phyloP scores from a whole-genome alignment of 495 filamentous ascomycete species.

The Penicillium mononematosum region DNA sequence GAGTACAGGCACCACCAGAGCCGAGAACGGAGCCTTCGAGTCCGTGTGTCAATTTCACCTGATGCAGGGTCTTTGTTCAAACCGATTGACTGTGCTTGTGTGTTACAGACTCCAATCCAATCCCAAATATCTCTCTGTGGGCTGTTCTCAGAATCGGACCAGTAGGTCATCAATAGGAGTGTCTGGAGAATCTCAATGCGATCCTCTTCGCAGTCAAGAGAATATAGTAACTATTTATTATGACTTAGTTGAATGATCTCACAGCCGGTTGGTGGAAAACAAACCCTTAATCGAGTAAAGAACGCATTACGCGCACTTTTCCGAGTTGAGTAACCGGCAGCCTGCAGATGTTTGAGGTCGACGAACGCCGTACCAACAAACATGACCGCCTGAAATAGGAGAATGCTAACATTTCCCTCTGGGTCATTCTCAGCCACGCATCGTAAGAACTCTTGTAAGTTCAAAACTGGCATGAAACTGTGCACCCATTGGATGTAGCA shows the following conservation, averaged over 20 bases:
- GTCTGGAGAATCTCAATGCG: constrained; percentile 77
- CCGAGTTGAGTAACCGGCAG: constrained; percentile 65
- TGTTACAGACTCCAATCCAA: constrained; percentile 83
- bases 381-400: constrained; percentile 79
- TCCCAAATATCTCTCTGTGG: constrained; percentile 79
- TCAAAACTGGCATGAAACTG: constrained; percentile 80
- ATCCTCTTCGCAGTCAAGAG: constrained; percentile 79
- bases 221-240: constrained; percentile 59
- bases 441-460: constrained; percentile 67
- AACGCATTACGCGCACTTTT: constrained; percentile 74
- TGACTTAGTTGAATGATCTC: neutral
- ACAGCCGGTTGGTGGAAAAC: constrained; percentile 18
- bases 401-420: constrained; percentile 65
- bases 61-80: constrained; percentile 71
- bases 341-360: constrained; percentile 62
- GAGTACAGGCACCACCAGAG: constrained; percentile 93
- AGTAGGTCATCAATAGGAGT: constrained; percentile 80
- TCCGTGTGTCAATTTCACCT: constrained; percentile 59
- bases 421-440: constrained; percentile 57
- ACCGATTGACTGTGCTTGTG: constrained; percentile 75
- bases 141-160: constrained; percentile 65
- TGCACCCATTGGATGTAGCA: constrained; percentile 81
- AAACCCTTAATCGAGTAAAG: constrained; percentile 71
- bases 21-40: constrained; percentile 65
- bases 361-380: constrained; percentile 77